phyloP scores from a whole-genome alignment of 257 asterid genomes.

The Nicotiana benthamiana region DNA sequence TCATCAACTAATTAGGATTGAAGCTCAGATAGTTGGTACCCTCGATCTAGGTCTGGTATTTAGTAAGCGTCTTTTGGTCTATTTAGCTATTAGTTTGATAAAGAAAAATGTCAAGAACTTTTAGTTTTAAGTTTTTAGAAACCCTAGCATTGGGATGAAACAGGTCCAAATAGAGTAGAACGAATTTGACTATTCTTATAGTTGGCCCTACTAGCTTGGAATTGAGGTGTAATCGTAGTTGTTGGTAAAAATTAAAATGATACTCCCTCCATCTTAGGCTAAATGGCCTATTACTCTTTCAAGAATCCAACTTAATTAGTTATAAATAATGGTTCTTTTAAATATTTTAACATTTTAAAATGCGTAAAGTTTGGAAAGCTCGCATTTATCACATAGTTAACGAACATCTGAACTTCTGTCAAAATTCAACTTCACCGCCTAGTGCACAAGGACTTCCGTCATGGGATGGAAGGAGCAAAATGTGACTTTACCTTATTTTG shows the following conservation, averaged over 20 bases:
- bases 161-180: not conserved
- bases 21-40: too few relatives aligned
- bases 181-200: not conserved
- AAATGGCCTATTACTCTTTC: not conserved
- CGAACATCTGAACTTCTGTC: not conserved
- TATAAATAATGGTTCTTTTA: not conserved
- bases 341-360: not conserved
- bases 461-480: not conserved
- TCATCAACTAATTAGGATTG: too few relatives aligned
- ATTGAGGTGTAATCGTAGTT: not conserved
- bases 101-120: too few relatives aligned
- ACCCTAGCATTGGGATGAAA: not conserved
- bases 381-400: not conserved
- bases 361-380: not conserved
- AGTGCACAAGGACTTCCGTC: not conserved
- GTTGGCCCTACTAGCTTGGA: not conserved
- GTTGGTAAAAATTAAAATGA: not conserved
- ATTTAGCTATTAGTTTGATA: too few relatives aligned
- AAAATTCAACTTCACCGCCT: not conserved
- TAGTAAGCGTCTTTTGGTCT: too few relatives aligned
- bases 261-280: constrained; percentile 1
- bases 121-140: too few relatives aligned
- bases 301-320: not conserved
- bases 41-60: too few relatives aligned
- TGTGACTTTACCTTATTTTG: constrained; percentile 34